Evolutionary conservation across 75 land plant species (phyloP).

Genomic region (Cryptomeria japonica): DNA sequence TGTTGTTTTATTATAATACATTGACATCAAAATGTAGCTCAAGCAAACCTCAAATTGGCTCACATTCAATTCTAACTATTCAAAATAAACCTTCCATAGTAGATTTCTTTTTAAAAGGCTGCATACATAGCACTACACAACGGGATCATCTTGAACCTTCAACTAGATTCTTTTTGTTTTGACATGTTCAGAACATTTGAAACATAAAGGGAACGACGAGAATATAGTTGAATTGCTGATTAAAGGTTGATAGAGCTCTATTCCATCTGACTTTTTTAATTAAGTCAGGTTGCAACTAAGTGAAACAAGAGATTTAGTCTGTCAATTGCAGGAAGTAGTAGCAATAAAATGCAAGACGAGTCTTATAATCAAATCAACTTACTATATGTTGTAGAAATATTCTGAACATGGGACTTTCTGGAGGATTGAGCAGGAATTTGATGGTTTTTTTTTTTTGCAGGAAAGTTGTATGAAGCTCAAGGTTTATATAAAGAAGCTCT

Average conservation of each 20-base stretch:
- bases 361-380: background rate
- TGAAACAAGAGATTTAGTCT: background rate
- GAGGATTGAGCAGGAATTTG: background rate
- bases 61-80: no score
- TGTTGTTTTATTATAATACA: background rate
- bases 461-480: constrained; percentile 54
- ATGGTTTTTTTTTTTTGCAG: constrained; percentile 28
- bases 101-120: no score
- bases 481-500: constrained; percentile 63
- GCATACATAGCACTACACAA: background rate
- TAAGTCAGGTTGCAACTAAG: background rate
- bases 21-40: no score
- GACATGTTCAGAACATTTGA: background rate
- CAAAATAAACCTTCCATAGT: no score
- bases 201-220: background rate
- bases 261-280: background rate
- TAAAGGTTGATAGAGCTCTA: background rate
- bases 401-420: background rate
- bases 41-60: no score
- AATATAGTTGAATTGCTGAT: background rate
- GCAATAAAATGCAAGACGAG: background rate
- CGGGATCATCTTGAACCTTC: background rate
- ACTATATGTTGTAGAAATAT: background rate
- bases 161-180: background rate
- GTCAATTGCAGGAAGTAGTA: background rate